A percentile compares a stretch with the other conserved stretches of the same genome.
phyloP scores from a whole-genome alignment of 2,329 filamentous ascomycete species.

The Stagonosporopsis tanaceti region DNA sequence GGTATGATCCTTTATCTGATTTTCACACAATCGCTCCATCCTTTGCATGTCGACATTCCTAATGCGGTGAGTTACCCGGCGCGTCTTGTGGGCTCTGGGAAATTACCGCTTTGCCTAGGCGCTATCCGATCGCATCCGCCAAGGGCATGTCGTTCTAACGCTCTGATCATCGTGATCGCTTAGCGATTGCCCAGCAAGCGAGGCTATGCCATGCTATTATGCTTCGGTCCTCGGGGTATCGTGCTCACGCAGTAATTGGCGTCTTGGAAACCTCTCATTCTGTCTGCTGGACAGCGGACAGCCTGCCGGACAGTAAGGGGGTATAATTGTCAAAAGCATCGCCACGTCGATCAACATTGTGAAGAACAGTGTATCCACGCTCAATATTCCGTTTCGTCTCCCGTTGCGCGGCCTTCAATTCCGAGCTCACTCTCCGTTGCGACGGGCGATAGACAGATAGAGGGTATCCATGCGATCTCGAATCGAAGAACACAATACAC shows the following conservation, averaged over 20 bases:
- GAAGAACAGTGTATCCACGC: neutral
- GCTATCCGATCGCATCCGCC: neutral
- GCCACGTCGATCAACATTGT: neutral
- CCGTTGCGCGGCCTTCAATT: too few relatives aligned
- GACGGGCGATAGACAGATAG: too few relatives aligned
- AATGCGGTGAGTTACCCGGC: conserved; percentile 5
- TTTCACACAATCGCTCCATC: neutral
- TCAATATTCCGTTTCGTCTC: too few relatives aligned
- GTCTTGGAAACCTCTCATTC: neutral
- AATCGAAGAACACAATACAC: too few relatives aligned
- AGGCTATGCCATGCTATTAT: neutral
- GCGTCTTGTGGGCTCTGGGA: neutral
- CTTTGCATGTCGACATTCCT: conserved; percentile 9
- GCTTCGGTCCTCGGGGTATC: neutral
- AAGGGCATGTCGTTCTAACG: neutral
- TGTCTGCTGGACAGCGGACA: neutral
- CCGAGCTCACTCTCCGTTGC: too few relatives aligned
- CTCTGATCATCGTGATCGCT: neutral
- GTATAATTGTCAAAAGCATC: neutral
- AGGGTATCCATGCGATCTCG: too few relatives aligned
- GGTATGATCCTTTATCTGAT: neutral
- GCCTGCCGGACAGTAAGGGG: neutral
- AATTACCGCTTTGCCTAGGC: neutral
- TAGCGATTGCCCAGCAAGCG: conserved; percentile 38
- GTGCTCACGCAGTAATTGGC: neutral